Conservation (phyloP, 768 basidiomycete species). For the Trametes punicea region DNA sequence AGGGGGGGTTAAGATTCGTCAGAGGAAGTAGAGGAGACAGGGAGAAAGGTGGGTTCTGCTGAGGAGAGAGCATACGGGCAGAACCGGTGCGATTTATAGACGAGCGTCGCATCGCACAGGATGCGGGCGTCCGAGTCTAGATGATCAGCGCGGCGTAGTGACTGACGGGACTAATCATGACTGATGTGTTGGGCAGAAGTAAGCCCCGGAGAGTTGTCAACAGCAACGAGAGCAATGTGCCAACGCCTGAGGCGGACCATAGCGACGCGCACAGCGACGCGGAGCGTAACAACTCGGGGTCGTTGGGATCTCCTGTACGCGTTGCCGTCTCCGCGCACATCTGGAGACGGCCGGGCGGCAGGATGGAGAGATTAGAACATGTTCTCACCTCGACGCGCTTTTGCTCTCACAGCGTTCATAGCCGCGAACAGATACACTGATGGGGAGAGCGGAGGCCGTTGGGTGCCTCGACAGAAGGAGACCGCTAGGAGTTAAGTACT, state of each 20-base stretch:
- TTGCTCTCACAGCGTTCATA: constrained; percentile 13
- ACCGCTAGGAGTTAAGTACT: no score
- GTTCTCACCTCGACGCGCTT: constrained; percentile 13
- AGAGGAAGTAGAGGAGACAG: constrained; percentile 4
- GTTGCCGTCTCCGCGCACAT: neutral
- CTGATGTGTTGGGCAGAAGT: constrained; percentile 8
- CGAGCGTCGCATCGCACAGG: neutral
- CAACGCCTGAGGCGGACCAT: constrained; percentile 1
- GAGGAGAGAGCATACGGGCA: neutral
- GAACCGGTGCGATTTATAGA: constrained; percentile 8
- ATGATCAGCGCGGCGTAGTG: constrained; percentile 14
- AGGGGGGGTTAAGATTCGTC: neutral
- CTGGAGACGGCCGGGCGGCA: constrained; percentile 16
- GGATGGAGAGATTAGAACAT: neutral
- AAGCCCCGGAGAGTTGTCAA: neutral
- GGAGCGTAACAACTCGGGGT: neutral
- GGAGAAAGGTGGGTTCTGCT: constrained; percentile 1
- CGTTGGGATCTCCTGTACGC: constrained; percentile 7
- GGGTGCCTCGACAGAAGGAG: no score
- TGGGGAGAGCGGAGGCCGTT: neutral
- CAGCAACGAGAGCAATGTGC: constrained; percentile 5
- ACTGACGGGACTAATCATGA: constrained; percentile 8
- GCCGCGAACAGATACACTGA: neutral
- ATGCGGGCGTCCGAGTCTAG: constrained; percentile 1
- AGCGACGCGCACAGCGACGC: constrained; percentile 9